Percentiles rank a stretch among this genome's conserved stretches.
These are phyloP conservation scores for Endocladia muricata DNA, from an alignment of 31 red algal genomes.

Conservation along the genomic window DNA sequence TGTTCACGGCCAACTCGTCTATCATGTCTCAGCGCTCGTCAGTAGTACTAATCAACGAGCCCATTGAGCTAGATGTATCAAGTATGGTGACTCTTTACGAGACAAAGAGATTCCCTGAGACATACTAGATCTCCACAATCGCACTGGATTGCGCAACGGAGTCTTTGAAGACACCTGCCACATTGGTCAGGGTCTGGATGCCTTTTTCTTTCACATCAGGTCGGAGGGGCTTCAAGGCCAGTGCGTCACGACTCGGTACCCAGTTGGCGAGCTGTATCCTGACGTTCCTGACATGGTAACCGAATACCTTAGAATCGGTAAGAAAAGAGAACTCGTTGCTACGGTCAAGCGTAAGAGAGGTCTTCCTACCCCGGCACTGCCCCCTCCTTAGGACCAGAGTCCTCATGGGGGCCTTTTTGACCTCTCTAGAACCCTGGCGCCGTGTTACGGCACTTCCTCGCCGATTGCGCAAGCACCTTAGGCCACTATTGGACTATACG, in stretches of 20 bases:
- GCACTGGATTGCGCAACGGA: not conserved
- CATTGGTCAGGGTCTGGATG: constrained; percentile 3
- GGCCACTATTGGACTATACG: too few relatives aligned
- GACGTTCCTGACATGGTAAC: not conserved
- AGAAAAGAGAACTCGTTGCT: too few relatives aligned
- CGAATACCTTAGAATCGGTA: not conserved
- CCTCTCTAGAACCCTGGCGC: too few relatives aligned
- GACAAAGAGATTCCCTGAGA: not conserved
- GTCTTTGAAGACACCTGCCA: not conserved
- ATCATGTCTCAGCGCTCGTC: not conserved
- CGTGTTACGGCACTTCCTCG: too few relatives aligned
- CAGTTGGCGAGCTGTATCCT: not conserved
- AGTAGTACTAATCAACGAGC: not conserved
- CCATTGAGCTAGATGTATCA: not conserved
- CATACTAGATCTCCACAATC: not conserved
- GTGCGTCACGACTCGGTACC: not conserved
- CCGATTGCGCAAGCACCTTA: too few relatives aligned
- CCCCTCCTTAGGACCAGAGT: too few relatives aligned
- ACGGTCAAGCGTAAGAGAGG: too few relatives aligned
- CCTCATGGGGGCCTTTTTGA: too few relatives aligned
- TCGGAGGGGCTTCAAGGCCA: not conserved
- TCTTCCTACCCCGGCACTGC: too few relatives aligned
- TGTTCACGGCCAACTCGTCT: not conserved
- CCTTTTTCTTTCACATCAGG: constrained; percentile 1
- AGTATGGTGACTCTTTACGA: not conserved